Percentiles rank a stretch among this genome's conserved stretches.
Evolutionary conservation across 257 asterid species (phyloP).

Genomic region (Plantago ovata): DNA sequence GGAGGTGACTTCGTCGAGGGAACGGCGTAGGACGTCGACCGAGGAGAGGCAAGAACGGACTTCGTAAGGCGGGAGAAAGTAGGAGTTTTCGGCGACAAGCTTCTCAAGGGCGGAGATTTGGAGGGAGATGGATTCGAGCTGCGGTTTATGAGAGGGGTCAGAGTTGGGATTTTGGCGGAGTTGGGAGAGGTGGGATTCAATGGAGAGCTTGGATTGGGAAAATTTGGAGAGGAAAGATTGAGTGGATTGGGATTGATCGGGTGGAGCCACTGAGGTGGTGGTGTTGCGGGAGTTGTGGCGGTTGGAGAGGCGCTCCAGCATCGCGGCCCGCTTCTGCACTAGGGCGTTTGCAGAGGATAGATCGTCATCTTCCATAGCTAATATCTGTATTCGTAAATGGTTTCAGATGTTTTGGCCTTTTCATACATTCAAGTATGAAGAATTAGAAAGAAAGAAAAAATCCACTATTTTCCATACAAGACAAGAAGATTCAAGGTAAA

Average conservation of each 20-base stretch:
- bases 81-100: slow-evolving; percentile 66
- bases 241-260: slow-evolving; percentile 33
- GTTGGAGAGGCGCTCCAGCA: slow-evolving; percentile 77
- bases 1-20: slow-evolving; percentile 53
- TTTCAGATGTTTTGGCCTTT: too few species aligned
- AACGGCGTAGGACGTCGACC: slow-evolving; percentile 47
- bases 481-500: too few species aligned
- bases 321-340: slow-evolving; percentile 67
- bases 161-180: slow-evolving; percentile 33
- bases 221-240: slow-evolving; percentile 61
- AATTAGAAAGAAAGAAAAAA: too few species aligned
- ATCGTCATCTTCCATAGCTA: too few species aligned
- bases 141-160: slow-evolving; percentile 35
- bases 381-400: too few species aligned
- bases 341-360: slow-evolving; percentile 26
- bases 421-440: too few species aligned
- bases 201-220: slow-evolving; percentile 59
- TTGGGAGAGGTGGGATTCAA: slow-evolving; percentile 53
- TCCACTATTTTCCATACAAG: too few species aligned
- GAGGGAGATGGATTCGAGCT: slow-evolving; percentile 44
- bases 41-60: slow-evolving; percentile 64
- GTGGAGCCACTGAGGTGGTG: slow-evolving; percentile 26
- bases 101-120: slow-evolving; percentile 70
- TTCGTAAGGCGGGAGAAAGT: slow-evolving; percentile 72
- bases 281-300: slow-evolving; percentile 59